A percentile compares a stretch with the other conserved stretches of the same genome.
Conservation (phyloP, 306 rosid genomes). For the Macrotyloma uniflorum region DNA sequence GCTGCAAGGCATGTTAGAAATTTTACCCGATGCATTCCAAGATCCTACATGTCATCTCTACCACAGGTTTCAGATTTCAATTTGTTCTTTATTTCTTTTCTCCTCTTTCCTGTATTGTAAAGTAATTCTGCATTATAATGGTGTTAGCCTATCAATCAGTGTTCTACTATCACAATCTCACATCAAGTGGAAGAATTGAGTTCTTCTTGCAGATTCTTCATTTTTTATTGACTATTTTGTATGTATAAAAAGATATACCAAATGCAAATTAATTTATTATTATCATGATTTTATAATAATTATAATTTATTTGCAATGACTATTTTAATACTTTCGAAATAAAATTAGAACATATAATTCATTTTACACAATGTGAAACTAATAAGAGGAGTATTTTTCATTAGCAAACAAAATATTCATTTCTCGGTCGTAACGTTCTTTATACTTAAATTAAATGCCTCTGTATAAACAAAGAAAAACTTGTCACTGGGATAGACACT, state of each 20-base stretch:
- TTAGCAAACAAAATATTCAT: not conserved
- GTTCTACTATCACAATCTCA: not conserved
- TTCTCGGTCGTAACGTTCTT: too few species aligned
- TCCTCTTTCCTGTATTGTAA: conserved; percentile 19
- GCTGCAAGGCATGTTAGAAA: conserved; percentile 81
- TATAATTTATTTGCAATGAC: not conserved
- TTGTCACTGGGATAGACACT: too few species aligned
- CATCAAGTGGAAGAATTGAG: not conserved
- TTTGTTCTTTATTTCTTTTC: not conserved
- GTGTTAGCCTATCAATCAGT: not conserved
- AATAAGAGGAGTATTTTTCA: not conserved
- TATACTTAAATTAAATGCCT: too few species aligned
- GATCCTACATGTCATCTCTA: conserved; percentile 17
- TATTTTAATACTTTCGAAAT: not conserved
- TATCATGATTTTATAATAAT: not conserved
- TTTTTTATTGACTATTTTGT: not conserved
- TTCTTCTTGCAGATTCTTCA: not conserved
- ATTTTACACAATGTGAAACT: not conserved
- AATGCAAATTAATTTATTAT: not conserved
- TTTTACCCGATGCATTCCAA: conserved; percentile 23
- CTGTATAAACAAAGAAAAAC: too few species aligned
- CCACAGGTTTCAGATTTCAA: conserved; percentile 28
- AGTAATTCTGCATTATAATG: conserved; percentile 25
- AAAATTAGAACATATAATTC: not conserved
- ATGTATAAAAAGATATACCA: not conserved